Conservation (phyloP, 2,329 filamentous ascomycete species). For the Penicillium sp. region DNA sequence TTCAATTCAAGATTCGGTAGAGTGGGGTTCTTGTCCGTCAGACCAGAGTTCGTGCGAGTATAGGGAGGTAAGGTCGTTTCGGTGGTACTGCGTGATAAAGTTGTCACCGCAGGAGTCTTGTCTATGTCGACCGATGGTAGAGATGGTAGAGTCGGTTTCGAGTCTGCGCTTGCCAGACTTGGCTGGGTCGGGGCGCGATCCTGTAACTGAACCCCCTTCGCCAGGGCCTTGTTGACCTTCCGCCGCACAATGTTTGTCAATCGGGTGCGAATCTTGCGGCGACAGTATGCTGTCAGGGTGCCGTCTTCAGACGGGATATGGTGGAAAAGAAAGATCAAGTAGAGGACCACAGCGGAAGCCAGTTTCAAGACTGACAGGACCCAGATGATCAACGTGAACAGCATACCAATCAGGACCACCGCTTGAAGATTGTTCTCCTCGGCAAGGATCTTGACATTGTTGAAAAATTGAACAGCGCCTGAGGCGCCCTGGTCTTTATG, state of each 20-base stretch:
- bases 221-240: constrained; percentile 85
- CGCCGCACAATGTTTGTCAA: constrained; percentile 78
- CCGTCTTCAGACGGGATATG: constrained; percentile 83
- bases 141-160: constrained; percentile 60
- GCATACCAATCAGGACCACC: constrained; percentile 81
- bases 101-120: constrained; percentile 32
- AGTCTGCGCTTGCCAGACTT: constrained; percentile 27
- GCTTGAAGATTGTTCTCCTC: constrained; percentile 73
- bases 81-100: constrained; percentile 45
- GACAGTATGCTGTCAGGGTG: constrained; percentile 78
- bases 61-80: constrained; percentile 65
- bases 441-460: constrained; percentile 73
- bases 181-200: constrained; percentile 52
- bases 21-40: constrained; percentile 30
- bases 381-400: constrained; percentile 89
- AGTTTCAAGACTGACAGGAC: constrained; percentile 72
- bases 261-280: constrained; percentile 83
- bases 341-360: constrained; percentile 71
- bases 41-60: constrained; percentile 51
- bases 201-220: constrained; percentile 63
- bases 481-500: constrained; percentile 56
- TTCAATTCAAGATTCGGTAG: constrained; percentile 44
- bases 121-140: constrained; percentile 59
- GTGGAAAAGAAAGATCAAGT: constrained; percentile 85
- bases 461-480: constrained; percentile 71